phyloP scores from a whole-genome alignment of 176 grass and related monocot species.

The Oryza brachyantha region DNA sequence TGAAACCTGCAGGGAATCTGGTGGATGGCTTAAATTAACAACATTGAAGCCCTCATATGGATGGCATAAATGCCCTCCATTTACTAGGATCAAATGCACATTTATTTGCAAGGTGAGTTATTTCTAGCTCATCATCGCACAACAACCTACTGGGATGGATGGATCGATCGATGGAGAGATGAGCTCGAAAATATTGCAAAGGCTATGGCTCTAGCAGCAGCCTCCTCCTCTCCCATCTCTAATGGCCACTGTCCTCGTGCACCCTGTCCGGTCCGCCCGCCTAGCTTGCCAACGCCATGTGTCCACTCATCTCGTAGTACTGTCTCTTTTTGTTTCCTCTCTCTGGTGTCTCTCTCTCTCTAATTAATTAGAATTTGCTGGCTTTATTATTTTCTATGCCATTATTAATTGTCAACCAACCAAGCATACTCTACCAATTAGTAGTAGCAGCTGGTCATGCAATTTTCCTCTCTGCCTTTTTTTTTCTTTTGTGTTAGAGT shows the following conservation, averaged over 20 bases:
- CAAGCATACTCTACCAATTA: not conserved
- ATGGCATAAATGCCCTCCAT: slow-evolving; percentile 43
- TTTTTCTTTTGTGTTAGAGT: too few relatives aligned
- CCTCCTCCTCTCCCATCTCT: not conserved
- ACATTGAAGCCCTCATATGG: slow-evolving; percentile 36
- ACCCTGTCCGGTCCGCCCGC: not conserved
- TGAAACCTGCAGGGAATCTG: slow-evolving; percentile 46
- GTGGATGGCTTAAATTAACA: slow-evolving; percentile 37
- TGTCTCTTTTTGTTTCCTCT: too few relatives aligned
- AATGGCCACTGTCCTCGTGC: slow-evolving; percentile 27
- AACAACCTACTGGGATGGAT: slow-evolving; percentile 26
- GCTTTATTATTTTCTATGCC: not conserved
- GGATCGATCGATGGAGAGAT: not conserved
- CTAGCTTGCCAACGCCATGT: slow-evolving; percentile 5
- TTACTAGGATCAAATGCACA: slow-evolving; percentile 51
- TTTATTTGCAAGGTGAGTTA: slow-evolving; percentile 42
- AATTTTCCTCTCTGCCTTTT: not conserved
- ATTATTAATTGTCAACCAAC: not conserved
- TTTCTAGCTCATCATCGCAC: slow-evolving; percentile 40
- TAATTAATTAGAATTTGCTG: not conserved
- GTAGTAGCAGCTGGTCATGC: not conserved
- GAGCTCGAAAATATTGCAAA: slow-evolving; percentile 23
- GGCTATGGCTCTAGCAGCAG: not conserved
- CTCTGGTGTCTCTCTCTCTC: too few relatives aligned
- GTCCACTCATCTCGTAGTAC: not conserved